Base-by-base conservation (phyloP, 1,284 basidiomycete genomes). In the Leccinum subfulvum region DNA sequence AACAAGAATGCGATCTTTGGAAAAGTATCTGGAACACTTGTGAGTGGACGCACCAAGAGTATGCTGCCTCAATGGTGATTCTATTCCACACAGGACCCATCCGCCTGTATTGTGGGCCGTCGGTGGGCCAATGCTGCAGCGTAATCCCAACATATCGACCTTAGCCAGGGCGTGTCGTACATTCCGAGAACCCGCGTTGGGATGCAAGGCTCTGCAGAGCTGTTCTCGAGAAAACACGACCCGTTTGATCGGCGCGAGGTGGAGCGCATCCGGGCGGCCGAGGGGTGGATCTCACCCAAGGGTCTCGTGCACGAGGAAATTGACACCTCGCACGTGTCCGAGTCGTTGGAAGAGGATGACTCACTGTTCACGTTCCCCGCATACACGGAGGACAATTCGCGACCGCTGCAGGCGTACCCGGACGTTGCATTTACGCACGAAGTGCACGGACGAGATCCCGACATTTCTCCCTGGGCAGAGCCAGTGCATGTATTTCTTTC, bases 251-350 rank as follows among this genome's bases (percentile, higher is more conserved):
- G 90, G 26, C 80, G 81, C 18, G 97, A 99, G 78, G 94, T 90
- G 2, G 82, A 84, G 16, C 85, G 96, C 21, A 98, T 99, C 65
- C 89, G 97, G 35, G 82, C 87, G 0, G 94, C 95, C 2, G 97
- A 98, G 76, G 96, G 95, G 0, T 99, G 94, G 92, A 91, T 99
- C 44, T 95, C 95, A 4, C 91, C 94, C n/a, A 89, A 91, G 65
- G 97, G 97, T 6, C 82, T 91, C 33, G 90, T 99, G 67, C 97
- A 97, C 76, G 95, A 98, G 74, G 91, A 95, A 71, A 86, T 94
- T 64, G 92, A 95, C 67, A 87, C 95, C 4, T 96, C 97, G 11
- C 86, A 33, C 30, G 30, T 33, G 30, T 33, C 30, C 30, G 30
- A 33, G 37, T 39, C 37, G 37, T 39, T 39, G 14, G 37, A 39